Evolutionary conservation across 2,329 filamentous ascomycete genomes (phyloP).

Genomic region (Emergomyces orientalis): DNA sequence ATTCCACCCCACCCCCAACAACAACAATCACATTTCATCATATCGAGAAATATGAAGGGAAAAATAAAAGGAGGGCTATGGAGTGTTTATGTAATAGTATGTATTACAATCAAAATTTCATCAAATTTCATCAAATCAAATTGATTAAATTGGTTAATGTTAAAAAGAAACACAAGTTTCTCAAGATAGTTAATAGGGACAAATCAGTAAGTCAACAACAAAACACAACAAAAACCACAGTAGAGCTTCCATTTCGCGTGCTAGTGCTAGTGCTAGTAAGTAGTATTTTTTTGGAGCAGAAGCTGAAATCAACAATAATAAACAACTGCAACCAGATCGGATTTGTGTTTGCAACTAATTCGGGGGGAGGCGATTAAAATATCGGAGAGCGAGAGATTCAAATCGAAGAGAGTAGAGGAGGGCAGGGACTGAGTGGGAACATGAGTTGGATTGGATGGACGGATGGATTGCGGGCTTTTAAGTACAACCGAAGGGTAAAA

Average conservation of each 20-base stretch:
- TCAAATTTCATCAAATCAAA: neutral
- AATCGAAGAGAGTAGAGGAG: neutral
- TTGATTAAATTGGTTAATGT: neutral
- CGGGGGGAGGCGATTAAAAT: neutral
- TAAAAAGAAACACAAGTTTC: neutral
- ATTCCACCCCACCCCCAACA: too few species aligned
- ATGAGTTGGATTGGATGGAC: neutral
- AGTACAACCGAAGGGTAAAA: neutral
- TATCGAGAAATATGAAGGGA: too few species aligned
- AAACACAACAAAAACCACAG: neutral
- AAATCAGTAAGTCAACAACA: neutral
- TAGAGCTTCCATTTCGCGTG: neutral
- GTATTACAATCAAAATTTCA: neutral
- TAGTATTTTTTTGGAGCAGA: neutral
- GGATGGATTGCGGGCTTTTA: neutral
- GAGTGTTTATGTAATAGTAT: neutral
- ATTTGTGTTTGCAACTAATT: neutral
- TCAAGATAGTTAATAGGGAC: neutral
- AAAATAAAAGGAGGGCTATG: too few species aligned
- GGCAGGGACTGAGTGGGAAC: neutral
- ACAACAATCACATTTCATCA: too few species aligned
- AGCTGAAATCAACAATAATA: neutral
- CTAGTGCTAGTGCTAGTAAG: neutral
- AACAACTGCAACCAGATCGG: neutral
- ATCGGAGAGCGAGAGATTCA: neutral